Conservation (phyloP, 306 rosid genomes). For the Glycyrrhiza uralensis region DNA sequence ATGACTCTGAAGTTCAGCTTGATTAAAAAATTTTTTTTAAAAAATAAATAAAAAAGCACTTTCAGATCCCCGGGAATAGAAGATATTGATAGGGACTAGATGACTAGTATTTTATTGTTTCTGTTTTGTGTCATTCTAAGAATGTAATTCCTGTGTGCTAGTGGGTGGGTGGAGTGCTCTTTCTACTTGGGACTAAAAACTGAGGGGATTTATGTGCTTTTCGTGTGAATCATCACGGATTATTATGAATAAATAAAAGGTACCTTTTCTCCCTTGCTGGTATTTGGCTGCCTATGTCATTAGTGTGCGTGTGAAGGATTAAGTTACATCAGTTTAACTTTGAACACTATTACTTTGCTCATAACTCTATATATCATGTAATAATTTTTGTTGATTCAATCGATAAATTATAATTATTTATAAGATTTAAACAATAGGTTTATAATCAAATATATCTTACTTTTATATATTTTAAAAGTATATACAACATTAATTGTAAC, state of each 20-base stretch:
- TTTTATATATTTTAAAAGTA: no score
- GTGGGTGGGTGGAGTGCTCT: constrained; percentile 7
- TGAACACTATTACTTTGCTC: no score
- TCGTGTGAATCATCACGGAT: neutral
- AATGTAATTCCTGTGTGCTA: constrained; percentile 5
- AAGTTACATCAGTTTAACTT: no score
- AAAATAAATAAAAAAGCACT: neutral
- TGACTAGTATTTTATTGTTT: constrained; percentile 7
- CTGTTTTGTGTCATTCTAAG: neutral
- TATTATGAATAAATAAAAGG: constrained; percentile 6
- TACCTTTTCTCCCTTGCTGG: neutral
- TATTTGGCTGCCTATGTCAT: neutral
- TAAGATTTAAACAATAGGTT: no score
- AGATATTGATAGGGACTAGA: neutral
- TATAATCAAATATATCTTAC: no score
- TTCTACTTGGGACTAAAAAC: neutral
- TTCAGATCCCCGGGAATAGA: neutral
- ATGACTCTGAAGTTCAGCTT: constrained; percentile 61
- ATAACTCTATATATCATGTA: no score
- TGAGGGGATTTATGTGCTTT: constrained; percentile 15
- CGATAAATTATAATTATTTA: no score
- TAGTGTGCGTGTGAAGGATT: no score
- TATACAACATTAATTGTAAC: no score
- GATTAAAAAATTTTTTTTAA: no score
- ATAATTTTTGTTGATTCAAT: no score